Conservation (phyloP, 2,329 filamentous ascomycete species). For the Colletotrichum somersetense region DNA sequence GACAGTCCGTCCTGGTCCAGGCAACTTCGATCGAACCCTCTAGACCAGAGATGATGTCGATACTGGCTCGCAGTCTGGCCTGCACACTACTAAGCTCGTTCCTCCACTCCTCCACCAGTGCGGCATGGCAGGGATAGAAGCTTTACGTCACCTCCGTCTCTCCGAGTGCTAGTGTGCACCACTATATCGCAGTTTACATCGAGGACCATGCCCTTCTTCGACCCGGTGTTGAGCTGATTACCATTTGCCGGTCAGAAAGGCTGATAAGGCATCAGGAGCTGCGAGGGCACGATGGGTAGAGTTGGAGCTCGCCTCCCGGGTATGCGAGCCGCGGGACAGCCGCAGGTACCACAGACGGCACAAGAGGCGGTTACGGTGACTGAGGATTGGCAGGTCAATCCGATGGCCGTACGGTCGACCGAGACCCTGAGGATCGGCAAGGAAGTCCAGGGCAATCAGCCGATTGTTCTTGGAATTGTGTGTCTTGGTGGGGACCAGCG, state of each 20-base stretch:
- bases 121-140: constrained; percentile 34
- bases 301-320: constrained; percentile 12
- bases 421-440: constrained; percentile 32
- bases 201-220: constrained; percentile 18
- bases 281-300: constrained; percentile 1
- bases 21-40: constrained; percentile 2
- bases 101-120: constrained; percentile 2
- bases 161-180: constrained; percentile 1
- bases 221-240: constrained; percentile 12
- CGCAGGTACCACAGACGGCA: constrained; percentile 32
- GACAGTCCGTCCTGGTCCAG: background rate
- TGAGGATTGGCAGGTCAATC: constrained; percentile 20
- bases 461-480: constrained; percentile 29
- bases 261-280: constrained; percentile 9
- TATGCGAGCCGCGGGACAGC: constrained; percentile 31
- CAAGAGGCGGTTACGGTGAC: constrained; percentile 9
- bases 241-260: constrained; percentile 9
- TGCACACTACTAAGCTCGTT: constrained; percentile 8
- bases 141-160: constrained; percentile 28
- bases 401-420: constrained; percentile 2
- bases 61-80: background rate
- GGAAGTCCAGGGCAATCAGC: constrained; percentile 30
- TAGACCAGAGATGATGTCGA: constrained; percentile 2
- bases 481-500: constrained; percentile 23
- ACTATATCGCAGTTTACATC: constrained; percentile 11